Percentiles rank a stretch among this genome's conserved stretches.
phyloP scores from a whole-genome alignment of 768 basidiomycete genomes.

The Termitomyces sp. region DNA sequence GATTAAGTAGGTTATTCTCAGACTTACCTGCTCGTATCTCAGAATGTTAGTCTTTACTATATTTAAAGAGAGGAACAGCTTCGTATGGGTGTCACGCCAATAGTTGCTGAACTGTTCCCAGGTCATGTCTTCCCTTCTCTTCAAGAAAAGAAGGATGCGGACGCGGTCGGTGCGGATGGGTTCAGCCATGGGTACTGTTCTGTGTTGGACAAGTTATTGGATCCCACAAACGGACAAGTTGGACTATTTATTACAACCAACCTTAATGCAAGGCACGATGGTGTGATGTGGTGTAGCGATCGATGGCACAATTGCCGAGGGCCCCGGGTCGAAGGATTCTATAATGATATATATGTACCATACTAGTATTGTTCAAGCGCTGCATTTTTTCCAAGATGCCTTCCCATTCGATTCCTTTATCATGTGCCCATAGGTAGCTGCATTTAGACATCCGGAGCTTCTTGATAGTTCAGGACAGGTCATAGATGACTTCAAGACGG shows the following conservation, averaged over 20 bases:
- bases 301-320: too few species aligned
- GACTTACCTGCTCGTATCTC: slow-evolving; percentile 31
- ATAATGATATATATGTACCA: too few species aligned
- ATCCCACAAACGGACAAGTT: too few species aligned
- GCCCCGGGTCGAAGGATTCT: too few species aligned
- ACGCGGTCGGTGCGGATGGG: slow-evolving; percentile 27
- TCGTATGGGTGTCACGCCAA: slow-evolving; percentile 28
- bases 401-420: too few species aligned
- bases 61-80: slow-evolving; percentile 27
- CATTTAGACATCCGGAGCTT: not conserved
- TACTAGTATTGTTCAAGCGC: too few species aligned
- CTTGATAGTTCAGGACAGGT: not conserved
- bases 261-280: too few species aligned
- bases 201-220: too few species aligned
- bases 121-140: slow-evolving; percentile 26
- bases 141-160: slow-evolving; percentile 26
- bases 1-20: not conserved
- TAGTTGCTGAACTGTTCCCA: slow-evolving; percentile 31
- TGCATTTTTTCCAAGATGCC: too few species aligned
- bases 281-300: too few species aligned
- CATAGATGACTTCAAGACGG: not conserved
- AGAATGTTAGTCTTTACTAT: slow-evolving; percentile 32
- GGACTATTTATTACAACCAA: too few species aligned
- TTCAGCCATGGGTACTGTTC: not conserved
- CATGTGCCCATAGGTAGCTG: not conserved